Evolutionary conservation across 2,329 filamentous ascomycete genomes (phyloP), one percentile per base, ranked within the genome.

Genomic region (Nemania sp.): DNA sequence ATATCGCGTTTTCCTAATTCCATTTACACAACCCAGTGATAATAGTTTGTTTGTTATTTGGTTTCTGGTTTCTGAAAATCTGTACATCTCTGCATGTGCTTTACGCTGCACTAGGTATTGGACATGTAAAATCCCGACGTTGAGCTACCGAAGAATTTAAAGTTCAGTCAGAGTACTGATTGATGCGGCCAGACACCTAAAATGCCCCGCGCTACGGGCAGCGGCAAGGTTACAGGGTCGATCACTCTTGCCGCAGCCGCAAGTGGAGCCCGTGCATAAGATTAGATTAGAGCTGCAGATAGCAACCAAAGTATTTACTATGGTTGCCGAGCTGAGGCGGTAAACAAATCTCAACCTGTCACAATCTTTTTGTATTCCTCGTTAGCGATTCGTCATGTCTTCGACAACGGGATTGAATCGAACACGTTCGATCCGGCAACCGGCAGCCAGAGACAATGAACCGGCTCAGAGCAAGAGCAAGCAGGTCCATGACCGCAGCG

Each of bases 371-470:
- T n/a, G n/a, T 46, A 56, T 49, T 49, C 49, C 33, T 59, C 52
- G 52, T 24, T n/a, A 40, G 30, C 17, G 36, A 63, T 39, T n/a
- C 11, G n/a, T 31, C 51, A 78, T 77, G 75, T 75, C 76, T 41
- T 75, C 76, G 6, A 66, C 67, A 40, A 61, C 59, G n/a, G 62
- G 63, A 20, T 62, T 78, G 57, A 69, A 73, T 48, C 75, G 79
- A 47, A 72, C 77, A 24, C 74, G 77, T 15, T 80, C 80, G 2
- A 61, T 82, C 51, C 78, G 79, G 30, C 77, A 77, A 54, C 77
- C 73, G 15, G 62, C 66, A 3, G 33, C 50, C 15, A 56, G 56
- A 8, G 57, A 57, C 39, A 49, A 37, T 50, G 36, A 43, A n/a
- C 11, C 52, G 61, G 31, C 58, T 48, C 42, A 59, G 41, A 54